Evolutionary conservation across 495 filamentous ascomycete species (phyloP).

Genomic region (Corynascus novoguineensis): DNA sequence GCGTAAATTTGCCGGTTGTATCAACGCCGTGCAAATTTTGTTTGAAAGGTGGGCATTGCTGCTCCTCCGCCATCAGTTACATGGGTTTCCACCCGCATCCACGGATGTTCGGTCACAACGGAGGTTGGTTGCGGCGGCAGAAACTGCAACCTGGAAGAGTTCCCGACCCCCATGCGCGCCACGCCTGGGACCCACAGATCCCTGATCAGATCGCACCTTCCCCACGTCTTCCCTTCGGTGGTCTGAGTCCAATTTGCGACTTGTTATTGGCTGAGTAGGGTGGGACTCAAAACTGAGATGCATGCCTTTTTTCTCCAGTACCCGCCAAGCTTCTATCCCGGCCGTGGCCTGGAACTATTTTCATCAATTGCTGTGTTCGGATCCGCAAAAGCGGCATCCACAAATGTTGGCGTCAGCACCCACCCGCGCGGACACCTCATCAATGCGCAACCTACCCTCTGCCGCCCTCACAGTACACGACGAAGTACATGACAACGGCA

Average conservation of each 20-base stretch:
- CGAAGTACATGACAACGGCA: neutral
- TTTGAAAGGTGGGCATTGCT: neutral
- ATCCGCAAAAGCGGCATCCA: too few relatives aligned
- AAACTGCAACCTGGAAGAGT: neutral
- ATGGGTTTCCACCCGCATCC: neutral
- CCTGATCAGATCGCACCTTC: conserved; percentile 9
- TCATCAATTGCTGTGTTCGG: neutral
- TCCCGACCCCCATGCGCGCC: neutral
- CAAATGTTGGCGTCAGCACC: too few relatives aligned
- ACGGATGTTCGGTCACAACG: neutral
- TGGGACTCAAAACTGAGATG: neutral
- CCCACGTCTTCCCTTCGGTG: neutral
- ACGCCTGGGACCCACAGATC: neutral
- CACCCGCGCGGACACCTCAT: too few relatives aligned
- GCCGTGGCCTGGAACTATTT: conserved; percentile 1
- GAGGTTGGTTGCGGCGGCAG: neutral
- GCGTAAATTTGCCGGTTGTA: neutral
- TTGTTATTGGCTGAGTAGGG: neutral
- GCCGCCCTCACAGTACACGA: too few relatives aligned
- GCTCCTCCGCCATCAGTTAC: neutral
- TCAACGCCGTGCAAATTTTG: neutral
- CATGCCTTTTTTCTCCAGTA: neutral
- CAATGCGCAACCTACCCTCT: neutral
- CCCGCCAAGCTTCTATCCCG: neutral
- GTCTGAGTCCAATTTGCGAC: too few relatives aligned